Evolutionary conservation across 2,329 filamentous ascomycete species (phyloP).

Genomic region (Verticillium tricorpus): DNA sequence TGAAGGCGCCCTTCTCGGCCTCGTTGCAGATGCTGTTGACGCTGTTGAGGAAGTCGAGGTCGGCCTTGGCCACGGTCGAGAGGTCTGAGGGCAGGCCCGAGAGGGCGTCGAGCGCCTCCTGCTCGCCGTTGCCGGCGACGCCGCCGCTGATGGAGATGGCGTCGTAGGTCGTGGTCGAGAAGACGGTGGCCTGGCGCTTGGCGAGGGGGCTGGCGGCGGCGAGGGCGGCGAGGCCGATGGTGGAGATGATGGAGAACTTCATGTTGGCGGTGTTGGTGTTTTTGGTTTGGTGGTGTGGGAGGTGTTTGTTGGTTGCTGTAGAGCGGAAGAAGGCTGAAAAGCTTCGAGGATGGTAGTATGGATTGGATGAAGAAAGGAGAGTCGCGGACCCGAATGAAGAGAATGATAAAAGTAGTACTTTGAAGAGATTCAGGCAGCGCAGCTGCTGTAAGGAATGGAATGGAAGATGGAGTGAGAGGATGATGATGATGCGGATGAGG

Average conservation of each 20-base stretch:
- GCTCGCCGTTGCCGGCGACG: conserved; percentile 37
- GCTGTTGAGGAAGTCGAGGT: conserved; percentile 43
- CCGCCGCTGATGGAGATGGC: conserved; percentile 43
- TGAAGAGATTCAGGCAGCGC: background rate
- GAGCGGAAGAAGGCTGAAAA: background rate
- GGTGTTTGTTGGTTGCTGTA: background rate
- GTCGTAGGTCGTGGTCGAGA: conserved; percentile 33
- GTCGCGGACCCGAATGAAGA: conserved; percentile 8
- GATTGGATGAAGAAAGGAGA: conserved; percentile 6
- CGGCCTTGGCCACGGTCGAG: conserved; percentile 37
- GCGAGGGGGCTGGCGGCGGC: conserved; percentile 22
- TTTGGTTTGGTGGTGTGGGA: background rate
- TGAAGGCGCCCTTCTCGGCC: conserved; percentile 49
- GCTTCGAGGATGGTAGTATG: background rate
- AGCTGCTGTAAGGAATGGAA: conserved; percentile 1
- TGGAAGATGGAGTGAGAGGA: background rate
- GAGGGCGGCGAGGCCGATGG: conserved; percentile 20
- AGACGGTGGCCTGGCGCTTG: conserved; percentile 20
- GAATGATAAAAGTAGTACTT: conserved; percentile 7
- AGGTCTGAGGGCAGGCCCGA: conserved; percentile 33
- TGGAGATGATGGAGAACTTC: conserved; percentile 27
- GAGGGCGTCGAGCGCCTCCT: conserved; percentile 37
- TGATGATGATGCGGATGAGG: conserved; percentile 1
- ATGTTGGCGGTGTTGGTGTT: conserved; percentile 15
- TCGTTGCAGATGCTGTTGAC: conserved; percentile 49